phyloP scores from a whole-genome alignment of 2,329 filamentous ascomycete genomes.

The Aspergillus nomiae region DNA sequence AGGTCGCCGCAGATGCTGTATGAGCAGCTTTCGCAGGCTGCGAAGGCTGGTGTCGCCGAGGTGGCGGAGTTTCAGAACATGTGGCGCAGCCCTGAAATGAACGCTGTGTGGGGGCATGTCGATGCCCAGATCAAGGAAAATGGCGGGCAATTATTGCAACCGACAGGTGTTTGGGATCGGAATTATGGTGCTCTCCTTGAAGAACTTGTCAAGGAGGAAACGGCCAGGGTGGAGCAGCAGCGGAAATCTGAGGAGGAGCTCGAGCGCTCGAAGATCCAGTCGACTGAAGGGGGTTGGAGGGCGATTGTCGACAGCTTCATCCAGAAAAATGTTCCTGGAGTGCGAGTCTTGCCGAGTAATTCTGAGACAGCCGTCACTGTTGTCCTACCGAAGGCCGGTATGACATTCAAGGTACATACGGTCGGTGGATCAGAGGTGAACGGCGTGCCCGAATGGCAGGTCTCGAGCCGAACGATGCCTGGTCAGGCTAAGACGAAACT shows the following conservation, averaged over 20 bases:
- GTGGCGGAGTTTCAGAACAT: constrained; percentile 41
- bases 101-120: constrained; percentile 40
- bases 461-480: constrained; percentile 28
- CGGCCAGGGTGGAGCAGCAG: constrained; percentile 26
- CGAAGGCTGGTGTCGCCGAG: constrained; percentile 38
- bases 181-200: constrained; percentile 42
- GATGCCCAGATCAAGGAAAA: constrained; percentile 40
- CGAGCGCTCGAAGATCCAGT: constrained; percentile 29
- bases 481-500: constrained; percentile 34
- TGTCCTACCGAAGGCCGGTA: constrained; percentile 35
- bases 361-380: constrained; percentile 29
- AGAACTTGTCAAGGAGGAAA: constrained; percentile 33
- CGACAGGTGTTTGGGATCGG: constrained; percentile 41
- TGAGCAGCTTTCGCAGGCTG: constrained; percentile 36
- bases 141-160: constrained; percentile 39
- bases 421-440: constrained; percentile 18
- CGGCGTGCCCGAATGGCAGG: constrained; percentile 35
- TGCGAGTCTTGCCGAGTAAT: constrained; percentile 30
- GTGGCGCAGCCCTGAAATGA: constrained; percentile 45
- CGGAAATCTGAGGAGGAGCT: constrained; percentile 30
- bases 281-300: constrained; percentile 36
- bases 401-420: constrained; percentile 37
- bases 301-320: constrained; percentile 35
- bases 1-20: constrained; percentile 40
- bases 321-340: constrained; percentile 27